Base-by-base conservation (phyloP, 1,139 yeast genomes). In the Sugiyamaella neomexicana region DNA sequence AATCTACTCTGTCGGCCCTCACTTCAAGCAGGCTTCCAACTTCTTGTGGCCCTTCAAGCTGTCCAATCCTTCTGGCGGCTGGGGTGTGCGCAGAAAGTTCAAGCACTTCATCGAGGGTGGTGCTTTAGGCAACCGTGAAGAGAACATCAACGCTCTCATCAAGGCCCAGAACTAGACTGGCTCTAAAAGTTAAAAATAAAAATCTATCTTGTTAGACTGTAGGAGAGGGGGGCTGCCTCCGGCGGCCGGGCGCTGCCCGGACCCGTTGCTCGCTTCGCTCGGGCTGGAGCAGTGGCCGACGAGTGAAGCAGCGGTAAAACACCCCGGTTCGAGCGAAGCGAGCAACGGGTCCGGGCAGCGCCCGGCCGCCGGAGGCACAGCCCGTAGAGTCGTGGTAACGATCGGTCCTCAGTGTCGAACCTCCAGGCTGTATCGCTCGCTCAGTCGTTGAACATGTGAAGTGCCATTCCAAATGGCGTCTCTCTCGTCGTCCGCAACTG, bases 21-120 rank as follows among this genome's bases (percentile, higher is more conserved):
- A 91, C 93, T 93, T 93, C 93, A 93, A 95, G 85, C 99, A 93
- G 84, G 99, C 90, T 72, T 88, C 89, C 90, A 93, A 93, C 97
- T 95, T 95, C 85, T 84, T 93, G 80, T 93, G 98, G 98, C 99
- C 99, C 80, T 93, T 93, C 96, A 88, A 91, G 85, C 88, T 93
- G 76, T 90, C 98, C 73, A 91, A 90, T 86, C 99, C 99, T 77
- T 85, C 85, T 77, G 99, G 99, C 79, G 99, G 99, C 79, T 95
- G 97, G 98, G 96, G 98, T 81, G 89, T 91, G 68, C 84, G 86
- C 76, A 90, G 98, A 86, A 93, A 95, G 86, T 93, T 93, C 96
- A 87, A 86, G 85, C 99, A 93, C 83, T 93, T 88, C 77, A 89
- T 93, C 83, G 97, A 91, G 85, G 98, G 99, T 83, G 99, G 99